Evolutionary conservation across 495 filamentous ascomycete genomes (phyloP).

Genomic region (Chaetomium tenue): DNA sequence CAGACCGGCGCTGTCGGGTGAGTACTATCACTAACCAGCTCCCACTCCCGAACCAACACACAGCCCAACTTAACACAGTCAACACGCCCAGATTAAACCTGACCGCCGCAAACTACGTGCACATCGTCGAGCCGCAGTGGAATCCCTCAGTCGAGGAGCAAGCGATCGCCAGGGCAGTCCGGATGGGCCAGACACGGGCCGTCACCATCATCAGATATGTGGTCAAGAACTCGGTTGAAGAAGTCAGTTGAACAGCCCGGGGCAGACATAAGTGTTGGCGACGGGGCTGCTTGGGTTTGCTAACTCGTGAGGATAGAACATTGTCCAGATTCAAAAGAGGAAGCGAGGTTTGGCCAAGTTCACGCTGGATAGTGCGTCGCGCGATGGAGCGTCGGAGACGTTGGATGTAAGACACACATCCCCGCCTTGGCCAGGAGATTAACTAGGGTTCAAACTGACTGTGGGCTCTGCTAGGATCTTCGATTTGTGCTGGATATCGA

Average conservation of each 20-base stretch:
- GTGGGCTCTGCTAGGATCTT: no score
- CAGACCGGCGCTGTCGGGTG: constrained; percentile 52
- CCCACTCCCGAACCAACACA: not conserved
- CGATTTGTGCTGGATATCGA: no score
- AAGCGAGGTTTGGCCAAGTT: no score
- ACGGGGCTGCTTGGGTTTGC: no score
- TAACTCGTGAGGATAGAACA: no score
- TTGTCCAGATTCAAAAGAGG: no score
- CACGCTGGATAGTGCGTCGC: no score
- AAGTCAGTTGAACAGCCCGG: not conserved
- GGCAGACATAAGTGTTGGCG: no score
- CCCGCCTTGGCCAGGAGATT: no score
- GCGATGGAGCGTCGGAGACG: no score
- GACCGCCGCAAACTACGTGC: constrained; percentile 47
- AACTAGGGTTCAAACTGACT: no score
- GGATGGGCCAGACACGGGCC: constrained; percentile 44
- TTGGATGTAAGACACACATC: no score
- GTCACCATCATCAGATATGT: constrained; percentile 2
- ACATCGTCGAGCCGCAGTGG: constrained; percentile 56
- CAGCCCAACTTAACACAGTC: not conserved
- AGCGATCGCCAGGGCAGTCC: constrained; percentile 47
- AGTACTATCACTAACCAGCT: not conserved
- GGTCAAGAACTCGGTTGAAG: not conserved
- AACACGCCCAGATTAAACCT: constrained; percentile 45
- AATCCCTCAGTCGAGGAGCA: constrained; percentile 56